Evolutionary conservation across 73 alveolate species (phyloP).

Genomic region (Paramecium sonneborni): DNA sequence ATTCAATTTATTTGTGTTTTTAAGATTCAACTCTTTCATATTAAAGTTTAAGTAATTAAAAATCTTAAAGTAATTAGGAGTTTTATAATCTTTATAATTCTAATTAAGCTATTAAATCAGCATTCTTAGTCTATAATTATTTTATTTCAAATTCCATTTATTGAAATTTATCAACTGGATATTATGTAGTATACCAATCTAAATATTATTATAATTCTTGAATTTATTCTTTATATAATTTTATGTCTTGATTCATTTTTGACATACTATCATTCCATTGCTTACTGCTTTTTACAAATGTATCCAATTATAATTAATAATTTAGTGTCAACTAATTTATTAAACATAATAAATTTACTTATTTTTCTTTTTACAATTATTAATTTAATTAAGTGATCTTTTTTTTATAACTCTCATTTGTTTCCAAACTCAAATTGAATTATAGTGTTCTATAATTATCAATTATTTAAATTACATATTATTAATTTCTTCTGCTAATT

Average conservation of each 20-base stretch:
- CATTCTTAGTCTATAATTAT: not conserved
- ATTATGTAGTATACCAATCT: constrained; percentile 4
- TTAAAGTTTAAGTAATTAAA: not conserved
- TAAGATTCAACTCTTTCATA: not conserved
- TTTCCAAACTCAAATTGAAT: not conserved
- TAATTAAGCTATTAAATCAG: not conserved
- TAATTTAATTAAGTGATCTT: constrained; percentile 8
- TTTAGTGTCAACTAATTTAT: not conserved
- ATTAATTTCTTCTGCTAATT: not conserved
- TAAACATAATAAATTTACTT: not conserved
- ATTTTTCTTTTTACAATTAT: not conserved
- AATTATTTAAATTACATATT: not conserved
- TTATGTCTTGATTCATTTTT: not conserved
- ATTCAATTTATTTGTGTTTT: not conserved
- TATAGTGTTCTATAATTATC: not conserved
- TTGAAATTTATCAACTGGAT: not conserved
- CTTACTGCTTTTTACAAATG: not conserved
- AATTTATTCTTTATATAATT: not conserved
- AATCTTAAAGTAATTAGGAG: not conserved
- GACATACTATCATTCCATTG: not conserved
- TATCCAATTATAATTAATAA: not conserved
- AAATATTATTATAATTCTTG: not conserved
- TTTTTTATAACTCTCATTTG: constrained; percentile 12
- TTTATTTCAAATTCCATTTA: not conserved
- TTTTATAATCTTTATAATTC: not conserved